A percentile compares a stretch with the other conserved stretches of the same genome.
phyloP scores from a whole-genome alignment of 2,329 filamentous ascomycete species.

The Colletotrichum neosansevieriae region DNA sequence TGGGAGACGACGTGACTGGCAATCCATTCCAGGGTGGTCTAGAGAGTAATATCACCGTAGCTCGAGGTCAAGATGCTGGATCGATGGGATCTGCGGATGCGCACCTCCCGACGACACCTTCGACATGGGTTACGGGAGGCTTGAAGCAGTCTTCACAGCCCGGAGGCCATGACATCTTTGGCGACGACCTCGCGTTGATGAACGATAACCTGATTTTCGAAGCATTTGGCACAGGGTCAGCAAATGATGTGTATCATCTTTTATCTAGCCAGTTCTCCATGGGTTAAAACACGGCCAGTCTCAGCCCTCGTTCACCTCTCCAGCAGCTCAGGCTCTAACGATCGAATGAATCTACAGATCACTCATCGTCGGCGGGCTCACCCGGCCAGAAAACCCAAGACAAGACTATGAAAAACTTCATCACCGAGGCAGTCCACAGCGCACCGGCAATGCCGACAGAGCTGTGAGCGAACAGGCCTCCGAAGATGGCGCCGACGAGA shows the following conservation, averaged over 20 bases:
- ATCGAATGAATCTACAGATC: constrained; percentile 4
- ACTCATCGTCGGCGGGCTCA: constrained; percentile 52
- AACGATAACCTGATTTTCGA: not conserved
- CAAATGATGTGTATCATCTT: not conserved
- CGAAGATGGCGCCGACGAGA: constrained; percentile 61
- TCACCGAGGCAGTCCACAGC: constrained; percentile 68
- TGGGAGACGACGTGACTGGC: not conserved
- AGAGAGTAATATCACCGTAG: accelerated
- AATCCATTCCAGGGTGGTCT: not conserved
- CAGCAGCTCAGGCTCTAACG: not conserved
- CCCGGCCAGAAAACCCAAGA: constrained; percentile 73
- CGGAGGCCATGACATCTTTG: not conserved
- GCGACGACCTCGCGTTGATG: not conserved
- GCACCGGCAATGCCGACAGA: constrained; percentile 63
- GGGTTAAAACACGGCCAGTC: not conserved
- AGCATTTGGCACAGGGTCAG: not conserved
- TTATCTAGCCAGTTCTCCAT: not conserved
- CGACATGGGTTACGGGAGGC: not conserved
- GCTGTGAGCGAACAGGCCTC: constrained; percentile 63
- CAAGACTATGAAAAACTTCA: constrained; percentile 69
- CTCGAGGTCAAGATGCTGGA: not conserved
- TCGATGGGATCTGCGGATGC: not conserved
- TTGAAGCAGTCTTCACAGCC: not conserved
- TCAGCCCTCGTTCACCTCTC: too few species aligned
- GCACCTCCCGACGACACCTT: not conserved